Percentiles rank a stretch among this genome's conserved stretches.
Conservation (phyloP, 305 asterid genomes). For the Withania somnifera region DNA sequence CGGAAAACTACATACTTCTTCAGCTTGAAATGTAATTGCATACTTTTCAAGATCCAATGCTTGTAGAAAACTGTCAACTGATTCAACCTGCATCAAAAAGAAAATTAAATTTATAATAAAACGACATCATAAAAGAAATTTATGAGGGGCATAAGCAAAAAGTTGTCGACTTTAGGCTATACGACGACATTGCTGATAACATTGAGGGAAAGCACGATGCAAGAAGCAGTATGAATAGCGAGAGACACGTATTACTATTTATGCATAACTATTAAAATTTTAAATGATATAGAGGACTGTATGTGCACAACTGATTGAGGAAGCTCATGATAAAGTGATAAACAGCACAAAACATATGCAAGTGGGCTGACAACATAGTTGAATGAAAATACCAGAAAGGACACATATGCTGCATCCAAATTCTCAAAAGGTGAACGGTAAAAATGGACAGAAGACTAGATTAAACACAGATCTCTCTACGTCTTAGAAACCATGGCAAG, state of each 20-base stretch:
- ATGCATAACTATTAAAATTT: not conserved
- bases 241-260: not conserved
- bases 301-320: not conserved
- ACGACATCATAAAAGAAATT: not conserved
- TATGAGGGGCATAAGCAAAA: too few relatives aligned
- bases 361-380: not conserved
- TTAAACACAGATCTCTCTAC: not conserved
- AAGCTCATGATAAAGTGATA: not conserved
- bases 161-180: not conserved
- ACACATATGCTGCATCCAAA: not conserved
- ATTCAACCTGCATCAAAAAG: conserved; percentile 48
- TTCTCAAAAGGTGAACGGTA: not conserved
- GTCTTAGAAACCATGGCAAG: not conserved
- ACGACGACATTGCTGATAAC: not conserved
- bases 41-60: conserved; percentile 82
- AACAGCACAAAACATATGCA: not conserved
- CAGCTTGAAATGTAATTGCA: conserved; percentile 82
- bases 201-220: not conserved
- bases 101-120: not conserved
- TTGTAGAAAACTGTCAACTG: conserved; percentile 67
- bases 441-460: not conserved
- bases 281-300: not conserved
- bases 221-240: not conserved
- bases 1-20: conserved; percentile 49
- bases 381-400: not conserved